Evolutionary conservation across 805 yeast species (phyloP).

Genomic region (Ogataea neopini): DNA sequence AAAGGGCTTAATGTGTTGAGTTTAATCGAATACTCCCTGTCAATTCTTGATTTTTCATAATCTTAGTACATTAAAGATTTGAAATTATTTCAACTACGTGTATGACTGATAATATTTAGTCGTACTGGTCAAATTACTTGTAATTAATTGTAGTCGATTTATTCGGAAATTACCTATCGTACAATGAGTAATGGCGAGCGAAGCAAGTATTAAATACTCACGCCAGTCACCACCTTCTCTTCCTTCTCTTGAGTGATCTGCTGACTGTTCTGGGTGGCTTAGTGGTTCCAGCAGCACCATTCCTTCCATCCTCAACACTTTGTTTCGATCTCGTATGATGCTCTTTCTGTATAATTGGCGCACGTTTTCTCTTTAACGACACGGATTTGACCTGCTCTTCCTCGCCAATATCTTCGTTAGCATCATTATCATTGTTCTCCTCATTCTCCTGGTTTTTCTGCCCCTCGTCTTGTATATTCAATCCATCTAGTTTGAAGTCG

Average conservation of each 20-base stretch:
- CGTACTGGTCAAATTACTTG: too few relatives aligned
- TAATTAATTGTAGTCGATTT: too few relatives aligned
- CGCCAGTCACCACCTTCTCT: constrained; percentile 6
- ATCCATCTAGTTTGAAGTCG: constrained; percentile 12
- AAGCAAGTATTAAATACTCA: too few relatives aligned
- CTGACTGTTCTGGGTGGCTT: neutral
- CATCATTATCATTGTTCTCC: constrained; percentile 4
- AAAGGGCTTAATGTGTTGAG: constrained; percentile 9
- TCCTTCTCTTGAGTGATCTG: constrained; percentile 4
- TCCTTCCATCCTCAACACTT: neutral
- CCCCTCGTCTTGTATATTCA: constrained; percentile 11
- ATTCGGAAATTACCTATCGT: too few relatives aligned
- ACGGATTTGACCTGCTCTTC: neutral
- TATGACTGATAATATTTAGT: too few relatives aligned
- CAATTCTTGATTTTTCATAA: constrained; percentile 5
- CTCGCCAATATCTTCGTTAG: neutral
- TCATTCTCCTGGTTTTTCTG: too few relatives aligned
- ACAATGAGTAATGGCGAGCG: too few relatives aligned
- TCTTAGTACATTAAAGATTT: constrained; percentile 6
- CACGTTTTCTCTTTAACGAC: neutral
- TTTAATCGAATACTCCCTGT: constrained; percentile 8
- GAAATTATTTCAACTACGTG: constrained; percentile 1
- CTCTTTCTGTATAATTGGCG: neutral
- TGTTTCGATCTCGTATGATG: constrained; percentile 3
- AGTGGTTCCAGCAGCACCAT: neutral